Conservation (phyloP, 2,329 filamentous ascomycete species). For the Beauveria medogensis region DNA sequence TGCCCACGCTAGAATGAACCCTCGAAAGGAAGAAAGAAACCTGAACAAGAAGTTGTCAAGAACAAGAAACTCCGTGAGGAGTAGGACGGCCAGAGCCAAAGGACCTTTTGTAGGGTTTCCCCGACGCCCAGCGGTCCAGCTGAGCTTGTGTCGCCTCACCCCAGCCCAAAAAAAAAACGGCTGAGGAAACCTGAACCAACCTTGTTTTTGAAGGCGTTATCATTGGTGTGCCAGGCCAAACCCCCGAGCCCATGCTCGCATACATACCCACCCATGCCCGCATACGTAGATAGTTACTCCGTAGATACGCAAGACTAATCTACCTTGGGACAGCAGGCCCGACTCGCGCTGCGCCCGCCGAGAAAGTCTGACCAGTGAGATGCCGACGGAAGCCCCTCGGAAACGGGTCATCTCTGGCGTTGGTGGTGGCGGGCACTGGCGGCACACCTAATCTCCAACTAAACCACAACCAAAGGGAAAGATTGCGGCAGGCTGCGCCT, state of each 20-base stretch:
- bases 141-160: slow-evolving; percentile 1
- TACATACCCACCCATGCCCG: not conserved
- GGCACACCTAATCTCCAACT: not conserved
- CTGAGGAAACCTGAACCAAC: not conserved
- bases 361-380: not conserved
- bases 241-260: not conserved
- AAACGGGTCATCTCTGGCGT: not conserved
- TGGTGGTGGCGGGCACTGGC: not conserved
- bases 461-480: not conserved
- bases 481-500: not conserved
- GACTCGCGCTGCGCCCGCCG: not conserved
- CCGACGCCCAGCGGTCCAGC: not conserved
- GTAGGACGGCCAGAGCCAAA: not conserved
- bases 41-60: not conserved
- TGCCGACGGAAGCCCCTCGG: not conserved
- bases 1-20: not conserved
- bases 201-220: not conserved
- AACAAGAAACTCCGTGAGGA: not conserved
- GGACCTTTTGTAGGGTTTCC: slow-evolving; percentile 3
- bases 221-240: not conserved
- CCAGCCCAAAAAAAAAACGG: not conserved
- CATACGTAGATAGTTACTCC: not conserved
- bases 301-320: not conserved
- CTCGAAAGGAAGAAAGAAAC: not conserved
- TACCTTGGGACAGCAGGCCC: not conserved